These are phyloP conservation scores for Syncephalastrum contaminatum DNA, from an alignment of 371 early-diverging fungal genomes.

Conservation along the genomic window DNA sequence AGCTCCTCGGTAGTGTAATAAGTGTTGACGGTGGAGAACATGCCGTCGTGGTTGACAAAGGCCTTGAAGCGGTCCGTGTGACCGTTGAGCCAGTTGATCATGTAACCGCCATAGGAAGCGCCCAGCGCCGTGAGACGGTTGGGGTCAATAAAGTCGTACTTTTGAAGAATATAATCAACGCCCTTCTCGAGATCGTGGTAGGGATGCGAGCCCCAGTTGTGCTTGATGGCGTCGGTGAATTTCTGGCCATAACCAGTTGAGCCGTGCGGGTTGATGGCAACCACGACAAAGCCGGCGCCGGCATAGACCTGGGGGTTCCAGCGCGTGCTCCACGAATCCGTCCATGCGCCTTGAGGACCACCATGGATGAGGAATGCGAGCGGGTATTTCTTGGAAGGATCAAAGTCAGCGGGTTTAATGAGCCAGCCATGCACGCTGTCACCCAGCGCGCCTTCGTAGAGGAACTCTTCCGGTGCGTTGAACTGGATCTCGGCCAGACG, in stretches of 20 bases:
- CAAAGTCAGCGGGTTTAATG: slow-evolving; percentile 66
- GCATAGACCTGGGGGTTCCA: slow-evolving; percentile 83
- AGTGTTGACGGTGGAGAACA: slow-evolving; percentile 63
- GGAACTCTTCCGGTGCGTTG: slow-evolving; percentile 58
- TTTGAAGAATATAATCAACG: slow-evolving; percentile 62
- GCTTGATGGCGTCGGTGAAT: slow-evolving; percentile 71
- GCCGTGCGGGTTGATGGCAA: slow-evolving; percentile 80
- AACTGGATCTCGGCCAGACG: slow-evolving; percentile 31
- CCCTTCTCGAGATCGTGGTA: slow-evolving; percentile 76
- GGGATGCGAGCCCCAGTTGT: slow-evolving; percentile 81
- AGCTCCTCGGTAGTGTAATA: slow-evolving; percentile 83
- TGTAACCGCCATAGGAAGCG: slow-evolving; percentile 84
- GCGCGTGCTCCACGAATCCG: slow-evolving; percentile 66
- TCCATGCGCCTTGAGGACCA: slow-evolving; percentile 79
- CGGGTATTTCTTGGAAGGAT: slow-evolving; percentile 64
- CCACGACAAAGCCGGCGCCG: slow-evolving; percentile 72
- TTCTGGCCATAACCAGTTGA: slow-evolving; percentile 80
- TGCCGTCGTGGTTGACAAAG: slow-evolving; percentile 84
- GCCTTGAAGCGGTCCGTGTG: slow-evolving; percentile 65
- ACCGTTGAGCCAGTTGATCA: slow-evolving; percentile 75
- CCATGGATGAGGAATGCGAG: slow-evolving; percentile 86
- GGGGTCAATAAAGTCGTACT: slow-evolving; percentile 61
- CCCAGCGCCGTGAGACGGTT: slow-evolving; percentile 70
- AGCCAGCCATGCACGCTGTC: slow-evolving; percentile 74
- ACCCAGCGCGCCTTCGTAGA: slow-evolving; percentile 65